These are phyloP conservation scores for Hanseniaspora vineae DNA, from an alignment of 805 yeast species.

Conservation along the genomic window DNA sequence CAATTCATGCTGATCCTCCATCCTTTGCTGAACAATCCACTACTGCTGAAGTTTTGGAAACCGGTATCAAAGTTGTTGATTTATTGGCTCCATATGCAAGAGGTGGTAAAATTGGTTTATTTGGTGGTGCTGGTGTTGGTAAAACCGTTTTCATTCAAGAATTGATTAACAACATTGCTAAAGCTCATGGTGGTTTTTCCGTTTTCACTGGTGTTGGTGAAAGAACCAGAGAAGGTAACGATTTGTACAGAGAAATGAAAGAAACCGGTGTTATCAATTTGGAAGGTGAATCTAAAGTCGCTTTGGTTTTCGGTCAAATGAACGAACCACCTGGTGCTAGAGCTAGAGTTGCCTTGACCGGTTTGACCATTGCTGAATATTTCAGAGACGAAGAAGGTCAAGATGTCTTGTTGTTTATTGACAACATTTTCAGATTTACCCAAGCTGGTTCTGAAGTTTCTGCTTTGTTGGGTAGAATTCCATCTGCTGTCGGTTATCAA, in stretches of 20 bases:
- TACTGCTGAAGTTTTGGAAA: slow-evolving; percentile 94
- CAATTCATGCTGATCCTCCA: slow-evolving; percentile 99
- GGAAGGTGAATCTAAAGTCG: slow-evolving; percentile 99
- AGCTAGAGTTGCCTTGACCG: slow-evolving; percentile 99
- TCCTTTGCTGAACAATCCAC: slow-evolving; percentile 94
- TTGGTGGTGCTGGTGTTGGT: slow-evolving; percentile 99
- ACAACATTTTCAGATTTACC: slow-evolving; percentile 99
- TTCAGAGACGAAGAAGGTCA: slow-evolving; percentile 99
- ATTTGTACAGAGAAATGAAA: slow-evolving; percentile 99
- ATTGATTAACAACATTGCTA: slow-evolving; percentile 98
- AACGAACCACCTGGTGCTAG: slow-evolving; percentile 99
- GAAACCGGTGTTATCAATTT: slow-evolving; percentile 99
- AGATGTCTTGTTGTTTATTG: slow-evolving; percentile 98
- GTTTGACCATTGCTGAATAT: slow-evolving; percentile 99
- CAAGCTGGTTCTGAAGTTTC: slow-evolving; percentile 99
- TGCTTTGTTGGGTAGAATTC: slow-evolving; percentile 99
- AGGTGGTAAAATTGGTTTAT: slow-evolving; percentile 99
- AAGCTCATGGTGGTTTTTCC: slow-evolving; percentile 99
- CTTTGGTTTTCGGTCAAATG: slow-evolving; percentile 99
- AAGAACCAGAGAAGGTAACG: slow-evolving; percentile 99
- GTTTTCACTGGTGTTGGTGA: slow-evolving; percentile 99
- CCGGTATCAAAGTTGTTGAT: slow-evolving; percentile 99
- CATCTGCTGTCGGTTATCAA: slow-evolving; percentile 99
- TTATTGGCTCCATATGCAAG: slow-evolving; percentile 98
- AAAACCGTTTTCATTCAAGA: slow-evolving; percentile 99